Conservation (phyloP, 2,329 filamentous ascomycete species). For the Aspergillus sp. region DNA sequence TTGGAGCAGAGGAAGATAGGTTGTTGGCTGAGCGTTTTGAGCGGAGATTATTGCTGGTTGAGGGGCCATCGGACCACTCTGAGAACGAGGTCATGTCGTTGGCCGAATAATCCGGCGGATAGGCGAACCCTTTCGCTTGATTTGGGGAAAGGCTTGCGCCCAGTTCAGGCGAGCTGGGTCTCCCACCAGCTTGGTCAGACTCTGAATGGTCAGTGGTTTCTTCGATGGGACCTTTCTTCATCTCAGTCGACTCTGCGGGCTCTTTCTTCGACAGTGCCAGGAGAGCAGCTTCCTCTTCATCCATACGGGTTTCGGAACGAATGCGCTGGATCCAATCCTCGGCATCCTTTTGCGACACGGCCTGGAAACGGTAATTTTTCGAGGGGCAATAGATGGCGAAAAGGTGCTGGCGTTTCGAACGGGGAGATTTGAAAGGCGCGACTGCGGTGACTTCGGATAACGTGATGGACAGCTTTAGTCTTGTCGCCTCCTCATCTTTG, state of each 20-base stretch:
- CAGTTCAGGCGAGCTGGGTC: conserved; percentile 29
- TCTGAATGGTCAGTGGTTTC: conserved; percentile 39
- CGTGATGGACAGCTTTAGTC: conserved; percentile 78
- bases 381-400: conserved; percentile 90
- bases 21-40: conserved; percentile 24
- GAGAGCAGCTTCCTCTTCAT: conserved; percentile 82
- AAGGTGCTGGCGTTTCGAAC: conserved; percentile 75
- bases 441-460: conserved; percentile 87
- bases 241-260: conserved; percentile 9
- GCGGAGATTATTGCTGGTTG: conserved; percentile 19
- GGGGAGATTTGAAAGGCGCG: conserved; percentile 78
- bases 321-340: conserved; percentile 81
- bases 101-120: conserved; percentile 51
- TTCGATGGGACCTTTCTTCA: conserved; percentile 16
- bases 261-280: conserved; percentile 35
- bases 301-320: conserved; percentile 68
- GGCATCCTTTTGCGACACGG: conserved; percentile 62
- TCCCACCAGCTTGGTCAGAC: conserved; percentile 22
- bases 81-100: conserved; percentile 69
- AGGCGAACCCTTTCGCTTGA: conserved; percentile 22
- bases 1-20: conserved; percentile 20
- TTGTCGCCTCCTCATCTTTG: conserved; percentile 82
- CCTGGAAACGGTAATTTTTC: conserved; percentile 85
- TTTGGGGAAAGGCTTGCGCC: conserved; percentile 21
- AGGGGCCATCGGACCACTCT: conserved; percentile 64